Evolutionary conservation across 495 filamentous ascomycete genomes (phyloP).

Genomic region (Cenococcum geophilum): DNA sequence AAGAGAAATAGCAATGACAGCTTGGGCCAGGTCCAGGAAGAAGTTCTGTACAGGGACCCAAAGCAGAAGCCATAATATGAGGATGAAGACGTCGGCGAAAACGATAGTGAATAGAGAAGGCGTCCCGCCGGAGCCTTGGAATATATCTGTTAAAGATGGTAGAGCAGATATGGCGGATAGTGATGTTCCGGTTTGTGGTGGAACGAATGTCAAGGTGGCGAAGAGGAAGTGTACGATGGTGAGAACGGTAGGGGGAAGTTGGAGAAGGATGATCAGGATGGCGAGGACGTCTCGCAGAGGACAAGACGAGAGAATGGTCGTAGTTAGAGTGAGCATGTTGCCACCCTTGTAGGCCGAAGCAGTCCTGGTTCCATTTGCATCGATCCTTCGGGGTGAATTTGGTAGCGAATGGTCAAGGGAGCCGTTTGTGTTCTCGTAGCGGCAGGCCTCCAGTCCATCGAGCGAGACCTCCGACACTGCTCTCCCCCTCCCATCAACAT

Average conservation of each 20-base stretch:
- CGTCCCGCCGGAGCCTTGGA: slow-evolving; percentile 63
- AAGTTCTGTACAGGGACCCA: slow-evolving; percentile 85
- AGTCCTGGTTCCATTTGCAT: slow-evolving; percentile 42
- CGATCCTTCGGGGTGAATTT: slow-evolving; percentile 9
- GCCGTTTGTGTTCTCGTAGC: slow-evolving; percentile 16
- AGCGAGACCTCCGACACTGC: slow-evolving; percentile 25
- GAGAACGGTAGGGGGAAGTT: slow-evolving; percentile 86
- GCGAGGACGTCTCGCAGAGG: slow-evolving; percentile 94
- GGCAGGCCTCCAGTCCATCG: slow-evolving; percentile 27
- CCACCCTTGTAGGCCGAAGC: slow-evolving; percentile 49
- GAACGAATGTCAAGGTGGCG: slow-evolving; percentile 90
- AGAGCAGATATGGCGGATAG: slow-evolving; percentile 46
- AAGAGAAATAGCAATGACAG: slow-evolving; percentile 87
- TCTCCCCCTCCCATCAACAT: slow-evolving; percentile 17
- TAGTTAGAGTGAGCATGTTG: slow-evolving; percentile 58
- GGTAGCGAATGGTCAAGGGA: slow-evolving; percentile 6
- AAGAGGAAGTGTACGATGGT: slow-evolving; percentile 90
- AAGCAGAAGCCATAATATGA: slow-evolving; percentile 81
- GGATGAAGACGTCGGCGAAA: slow-evolving; percentile 71
- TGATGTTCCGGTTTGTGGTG: slow-evolving; percentile 52
- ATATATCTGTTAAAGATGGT: slow-evolving; percentile 62
- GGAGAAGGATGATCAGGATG: slow-evolving; percentile 94
- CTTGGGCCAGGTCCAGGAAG: slow-evolving; percentile 88
- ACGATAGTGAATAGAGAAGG: slow-evolving; percentile 76
- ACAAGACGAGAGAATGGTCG: slow-evolving; percentile 84